Base-by-base conservation (phyloP, 1,284 basidiomycete genomes). In the Ceratobasidium sp. region DNA sequence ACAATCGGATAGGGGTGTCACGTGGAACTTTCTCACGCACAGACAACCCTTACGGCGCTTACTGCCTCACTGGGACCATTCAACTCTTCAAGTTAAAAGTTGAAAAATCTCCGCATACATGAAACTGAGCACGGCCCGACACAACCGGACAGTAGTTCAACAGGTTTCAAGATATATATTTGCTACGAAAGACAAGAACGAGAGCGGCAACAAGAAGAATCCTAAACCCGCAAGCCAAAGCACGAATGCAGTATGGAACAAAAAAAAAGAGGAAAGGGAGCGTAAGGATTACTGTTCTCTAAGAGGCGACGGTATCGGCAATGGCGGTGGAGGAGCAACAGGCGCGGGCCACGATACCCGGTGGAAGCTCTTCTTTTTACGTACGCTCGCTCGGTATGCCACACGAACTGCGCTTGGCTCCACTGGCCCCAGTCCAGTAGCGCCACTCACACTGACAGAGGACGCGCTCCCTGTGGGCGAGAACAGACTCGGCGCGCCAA, bases 361-460 rank as follows among this genome's bases (percentile, higher is more conserved):
- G 55, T 79, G 77, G 71, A 79, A 79, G 57, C 79, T 79, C 71
- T 78, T 79, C 77, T 78, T 79, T 46, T 73, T 73, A 16, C 79
- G 60, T 12, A 79, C 54, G 70, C 77, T 78, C 10, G 79, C 71
- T 35, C 74, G 73, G 44, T 67, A 79, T 27, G 79, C 76, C 8
- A 59, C 77, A 4, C 77, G 79, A 14, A 78, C 57, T 14, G 65
- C 41, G 55, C 38, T 77, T 30, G 75, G 69, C 35, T 75, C 60
- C 18, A n/a, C 67, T 12, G 48, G 38, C n/a, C n/a, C 62, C 52
- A 48, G 46, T 33, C 23, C 66, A 48, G 50, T 33, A 3, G 10
- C 66, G 33, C 66, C 66, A 44, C 18, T 52, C 48, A 52, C 71
- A 35, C 71, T 65, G n/a, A 41, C 48, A n/a, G 66, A 68, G 2